Evolutionary conservation across 164 flowering plant species (phyloP), one percentile per base, ranked within the genome.

Genomic region (Hamamelis virginiana): DNA sequence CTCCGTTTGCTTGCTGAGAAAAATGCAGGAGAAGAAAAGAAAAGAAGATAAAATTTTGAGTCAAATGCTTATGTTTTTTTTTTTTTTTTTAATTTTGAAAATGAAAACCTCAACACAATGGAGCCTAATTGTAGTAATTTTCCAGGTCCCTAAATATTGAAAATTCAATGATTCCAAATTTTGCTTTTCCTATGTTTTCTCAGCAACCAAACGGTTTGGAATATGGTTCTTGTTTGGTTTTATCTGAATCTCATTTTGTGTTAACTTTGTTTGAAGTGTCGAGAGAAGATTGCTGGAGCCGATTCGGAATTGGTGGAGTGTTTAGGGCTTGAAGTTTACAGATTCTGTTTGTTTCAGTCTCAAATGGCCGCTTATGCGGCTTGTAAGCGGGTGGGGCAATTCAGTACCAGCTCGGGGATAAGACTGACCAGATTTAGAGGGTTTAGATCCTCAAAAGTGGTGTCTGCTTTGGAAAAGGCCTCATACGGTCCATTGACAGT

Each of bases 371-470:
- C 73, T 38, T 58, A 43, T 28, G 80, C 78, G 69, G 81, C 76
- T 48, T 78, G 82, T 68, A 84, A 59, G 71, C 80, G 85, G 22
- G 78, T 56, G 61, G 68, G 77, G 13, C 79, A 62, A 62, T 52
- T 71, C 18, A 77, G 80, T 8, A 62, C 67, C 47, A 70, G 66
- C 64, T 74, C 80, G 6, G 80, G 75, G 47, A 55, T 67, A 28
- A 62, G 52, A n/a, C 65, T 72, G 41, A 38, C 43, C 9, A 67
- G 69, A 27, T 55, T 79, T 27, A 55, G 72, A 66, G 69, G 75
- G 12, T 57, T 72, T 69, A 73, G 61, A 44, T 41, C 70, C 62
- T 66, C 71, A 3, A 59, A 15, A 19, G 16, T 16, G 22, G 57
- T 64, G n/a, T 18, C 59, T 8, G 69, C 67, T 41, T 21, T 28